phyloP scores from a whole-genome alignment of 768 basidiomycete genomes.

The Lactarius trivialis region DNA sequence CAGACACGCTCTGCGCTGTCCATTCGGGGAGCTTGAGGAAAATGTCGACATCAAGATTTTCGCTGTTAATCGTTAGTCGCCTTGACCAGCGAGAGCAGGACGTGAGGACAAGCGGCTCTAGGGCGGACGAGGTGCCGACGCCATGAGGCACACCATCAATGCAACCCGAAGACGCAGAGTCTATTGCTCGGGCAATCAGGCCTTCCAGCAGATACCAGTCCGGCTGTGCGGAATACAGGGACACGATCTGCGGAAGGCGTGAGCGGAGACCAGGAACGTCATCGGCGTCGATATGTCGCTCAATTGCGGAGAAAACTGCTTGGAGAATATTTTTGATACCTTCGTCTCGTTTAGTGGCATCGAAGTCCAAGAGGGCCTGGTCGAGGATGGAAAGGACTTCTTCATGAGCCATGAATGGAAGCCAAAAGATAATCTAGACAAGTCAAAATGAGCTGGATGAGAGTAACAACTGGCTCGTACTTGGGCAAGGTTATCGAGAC shows the following conservation, averaged over 20 bases:
- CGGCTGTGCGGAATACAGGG: constrained; percentile 12
- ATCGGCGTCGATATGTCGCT: constrained; percentile 3
- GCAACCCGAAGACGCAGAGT: constrained; percentile 3
- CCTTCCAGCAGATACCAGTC: constrained; percentile 6
- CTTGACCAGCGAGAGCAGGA: constrained; percentile 17
- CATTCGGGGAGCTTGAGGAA: constrained; percentile 41
- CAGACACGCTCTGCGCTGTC: constrained; percentile 39
- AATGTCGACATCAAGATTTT: constrained; percentile 28
- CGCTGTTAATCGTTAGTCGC: neutral
- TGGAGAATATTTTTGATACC: constrained; percentile 2
- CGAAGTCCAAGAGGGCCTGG: constrained; percentile 13
- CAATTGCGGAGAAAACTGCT: constrained; percentile 9
- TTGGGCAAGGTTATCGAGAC: neutral
- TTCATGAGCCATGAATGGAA: constrained; percentile 42
- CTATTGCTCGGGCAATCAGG: constrained; percentile 12
- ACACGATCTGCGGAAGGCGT: constrained; percentile 13
- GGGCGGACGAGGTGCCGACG: neutral
- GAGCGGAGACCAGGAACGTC: constrained; percentile 4
- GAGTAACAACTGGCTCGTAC: neutral
- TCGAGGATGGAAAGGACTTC: constrained; percentile 43
- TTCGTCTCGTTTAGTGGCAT: neutral
- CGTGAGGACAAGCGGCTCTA: constrained; percentile 9
- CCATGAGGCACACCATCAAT: constrained; percentile 10
- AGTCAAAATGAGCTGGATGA: neutral
- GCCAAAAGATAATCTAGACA: constrained; percentile 41